Conservation (phyloP, 2,329 filamentous ascomycete species). For the Moelleriella libera region DNA sequence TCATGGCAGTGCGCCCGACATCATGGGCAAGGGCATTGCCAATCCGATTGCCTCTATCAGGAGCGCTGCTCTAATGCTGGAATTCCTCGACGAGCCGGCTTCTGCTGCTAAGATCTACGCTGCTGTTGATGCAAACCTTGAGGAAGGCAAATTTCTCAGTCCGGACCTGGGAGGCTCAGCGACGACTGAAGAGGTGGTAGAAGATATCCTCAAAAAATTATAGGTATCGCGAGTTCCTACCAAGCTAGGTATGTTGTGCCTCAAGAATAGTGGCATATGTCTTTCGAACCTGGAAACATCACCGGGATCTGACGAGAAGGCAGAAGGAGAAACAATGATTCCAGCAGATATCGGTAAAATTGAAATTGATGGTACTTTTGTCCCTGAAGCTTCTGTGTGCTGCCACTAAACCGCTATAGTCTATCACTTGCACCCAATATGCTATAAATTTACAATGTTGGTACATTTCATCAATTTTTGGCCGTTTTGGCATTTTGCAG, state of each 20-base stretch:
- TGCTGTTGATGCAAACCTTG: slow-evolving; percentile 81
- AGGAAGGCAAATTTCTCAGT: slow-evolving; percentile 67
- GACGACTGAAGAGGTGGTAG: slow-evolving; percentile 71
- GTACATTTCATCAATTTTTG: no score
- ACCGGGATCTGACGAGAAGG: no score
- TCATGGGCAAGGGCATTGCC: slow-evolving; percentile 81
- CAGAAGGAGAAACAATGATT: no score
- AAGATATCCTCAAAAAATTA: slow-evolving; percentile 73
- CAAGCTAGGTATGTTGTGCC: neutral
- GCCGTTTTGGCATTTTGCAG: neutral
- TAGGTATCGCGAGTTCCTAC: slow-evolving; percentile 24
- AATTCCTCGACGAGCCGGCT: slow-evolving; percentile 78
- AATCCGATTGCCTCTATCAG: slow-evolving; percentile 94
- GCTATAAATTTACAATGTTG: no score
- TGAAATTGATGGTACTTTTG: no score
- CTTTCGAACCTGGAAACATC: neutral
- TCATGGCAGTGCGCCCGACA: slow-evolving; percentile 91
- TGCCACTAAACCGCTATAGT: no score
- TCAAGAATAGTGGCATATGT: neutral
- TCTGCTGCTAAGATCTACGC: slow-evolving; percentile 84
- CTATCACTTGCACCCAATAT: no score
- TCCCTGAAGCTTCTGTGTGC: no score
- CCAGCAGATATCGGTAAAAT: no score
- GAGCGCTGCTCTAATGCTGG: slow-evolving; percentile 86
- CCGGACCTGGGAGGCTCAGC: slow-evolving; percentile 85